Evolutionary conservation across 371 early-diverging fungal genomes (phyloP).

Genomic region (Mortierella sp.): DNA sequence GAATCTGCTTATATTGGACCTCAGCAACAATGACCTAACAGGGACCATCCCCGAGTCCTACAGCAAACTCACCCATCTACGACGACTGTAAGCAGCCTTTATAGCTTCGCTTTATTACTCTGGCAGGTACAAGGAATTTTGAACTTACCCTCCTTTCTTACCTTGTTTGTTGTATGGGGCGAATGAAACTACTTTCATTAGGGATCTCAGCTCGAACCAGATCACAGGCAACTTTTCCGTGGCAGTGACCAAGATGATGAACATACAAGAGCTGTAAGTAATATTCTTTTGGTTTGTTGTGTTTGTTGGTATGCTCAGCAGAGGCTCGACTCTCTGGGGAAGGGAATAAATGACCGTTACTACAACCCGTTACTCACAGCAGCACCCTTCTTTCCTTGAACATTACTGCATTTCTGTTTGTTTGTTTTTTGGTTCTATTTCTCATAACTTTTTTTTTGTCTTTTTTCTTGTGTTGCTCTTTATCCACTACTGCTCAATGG

Average conservation of each 20-base stretch:
- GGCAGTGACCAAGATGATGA: slow-evolving; percentile 34
- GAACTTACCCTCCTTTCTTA: background rate
- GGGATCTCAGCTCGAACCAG: slow-evolving; percentile 47
- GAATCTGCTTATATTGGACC: slow-evolving; percentile 63
- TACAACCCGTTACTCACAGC: background rate
- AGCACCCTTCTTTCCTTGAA: background rate
- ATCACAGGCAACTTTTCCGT: slow-evolving; percentile 33
- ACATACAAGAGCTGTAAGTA: slow-evolving; percentile 38
- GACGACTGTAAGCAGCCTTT: slow-evolving; percentile 24
- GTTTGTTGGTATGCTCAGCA: background rate
- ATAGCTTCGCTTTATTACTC: background rate
- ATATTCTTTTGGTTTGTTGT: too few relatives aligned
- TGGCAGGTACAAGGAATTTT: background rate
- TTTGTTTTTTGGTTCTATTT: background rate
- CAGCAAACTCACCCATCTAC: slow-evolving; percentile 59
- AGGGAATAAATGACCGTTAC: background rate
- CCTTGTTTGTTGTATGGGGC: background rate
- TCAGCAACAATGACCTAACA: slow-evolving; percentile 68
- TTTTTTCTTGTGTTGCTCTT: background rate
- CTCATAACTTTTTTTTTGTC: background rate
- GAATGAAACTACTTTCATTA: background rate
- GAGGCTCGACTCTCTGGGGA: background rate
- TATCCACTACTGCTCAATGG: background rate
- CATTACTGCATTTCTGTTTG: too few relatives aligned
- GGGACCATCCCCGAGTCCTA: slow-evolving; percentile 62